These are phyloP conservation scores for Miamiensis avidus DNA, from an alignment of 169 alveolate species.

Conservation along the genomic window DNA sequence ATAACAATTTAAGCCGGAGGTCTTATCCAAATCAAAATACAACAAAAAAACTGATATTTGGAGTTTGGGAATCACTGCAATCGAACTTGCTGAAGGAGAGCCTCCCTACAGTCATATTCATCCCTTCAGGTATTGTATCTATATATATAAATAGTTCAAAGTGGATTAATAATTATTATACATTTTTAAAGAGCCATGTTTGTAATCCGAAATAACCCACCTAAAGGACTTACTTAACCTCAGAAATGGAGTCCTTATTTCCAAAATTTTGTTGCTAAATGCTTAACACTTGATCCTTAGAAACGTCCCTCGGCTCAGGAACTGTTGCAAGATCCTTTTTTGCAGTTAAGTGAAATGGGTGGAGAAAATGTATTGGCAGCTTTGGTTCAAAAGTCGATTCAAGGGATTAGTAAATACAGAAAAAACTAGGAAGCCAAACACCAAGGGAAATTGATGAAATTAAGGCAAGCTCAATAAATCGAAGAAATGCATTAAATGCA, in stretches of 20 bases:
- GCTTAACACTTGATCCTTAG: constrained; percentile 70
- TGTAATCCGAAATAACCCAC: constrained; percentile 75
- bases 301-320: constrained; percentile 81
- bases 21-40: constrained; percentile 69
- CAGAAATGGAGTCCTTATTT: constrained; percentile 74
- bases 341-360: constrained; percentile 53
- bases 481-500: background rate
- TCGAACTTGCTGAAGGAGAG: constrained; percentile 91
- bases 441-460: too few relatives aligned
- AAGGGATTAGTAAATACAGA: constrained; percentile 61
- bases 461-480: background rate
- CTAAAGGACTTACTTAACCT: constrained; percentile 75
- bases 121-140: too few relatives aligned
- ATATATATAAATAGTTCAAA: too few relatives aligned
- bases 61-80: constrained; percentile 91
- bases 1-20: constrained; percentile 84
- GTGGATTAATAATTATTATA: too few relatives aligned
- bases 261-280: constrained; percentile 72
- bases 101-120: constrained; percentile 88
- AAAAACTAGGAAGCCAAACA: background rate
- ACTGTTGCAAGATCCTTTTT: constrained; percentile 70
- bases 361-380: constrained; percentile 52
- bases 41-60: constrained; percentile 90
- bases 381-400: constrained; percentile 57
- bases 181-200: constrained; percentile 86